phyloP scores from a whole-genome alignment of 495 filamentous ascomycete genomes.

The Hypoxylon perforatum region DNA sequence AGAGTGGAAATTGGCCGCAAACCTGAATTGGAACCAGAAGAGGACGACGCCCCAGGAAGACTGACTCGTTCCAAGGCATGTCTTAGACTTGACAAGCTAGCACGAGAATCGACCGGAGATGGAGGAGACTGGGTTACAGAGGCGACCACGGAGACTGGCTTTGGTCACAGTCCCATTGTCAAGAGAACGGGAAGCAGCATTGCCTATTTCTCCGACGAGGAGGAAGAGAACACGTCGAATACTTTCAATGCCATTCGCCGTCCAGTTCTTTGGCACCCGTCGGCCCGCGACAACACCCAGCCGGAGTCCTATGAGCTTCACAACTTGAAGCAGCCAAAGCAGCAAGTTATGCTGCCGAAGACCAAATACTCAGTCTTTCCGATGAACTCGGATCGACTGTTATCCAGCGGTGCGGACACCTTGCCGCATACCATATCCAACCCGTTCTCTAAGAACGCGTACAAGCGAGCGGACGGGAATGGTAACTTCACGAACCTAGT shows the following conservation, averaged over 20 bases:
- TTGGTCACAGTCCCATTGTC: slow-evolving; percentile 19
- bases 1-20: not conserved
- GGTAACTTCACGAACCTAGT: slow-evolving; percentile 19
- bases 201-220: slow-evolving; percentile 50
- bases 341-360: slow-evolving; percentile 43
- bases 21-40: not conserved
- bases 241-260: slow-evolving; percentile 37
- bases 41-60: not conserved
- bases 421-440: slow-evolving; percentile 39
- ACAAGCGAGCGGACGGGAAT: slow-evolving; percentile 9
- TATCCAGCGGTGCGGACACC: slow-evolving; percentile 28
- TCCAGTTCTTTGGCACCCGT: slow-evolving; percentile 43
- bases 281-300: not conserved
- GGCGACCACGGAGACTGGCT: slow-evolving; percentile 41
- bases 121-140: slow-evolving; percentile 41
- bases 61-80: not conserved
- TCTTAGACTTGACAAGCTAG: not conserved
- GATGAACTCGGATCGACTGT: slow-evolving; percentile 34
- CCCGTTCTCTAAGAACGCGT: slow-evolving; percentile 35
- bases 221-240: slow-evolving; percentile 11
- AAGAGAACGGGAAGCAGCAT: slow-evolving; percentile 53
- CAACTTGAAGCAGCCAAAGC: slow-evolving; percentile 39
- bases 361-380: slow-evolving; percentile 3
- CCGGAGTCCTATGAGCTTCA: slow-evolving; percentile 23
- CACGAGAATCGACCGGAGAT: slow-evolving; percentile 18